phyloP scores from a whole-genome alignment of 305 asterid species.

The Solanum hybrid region DNA sequence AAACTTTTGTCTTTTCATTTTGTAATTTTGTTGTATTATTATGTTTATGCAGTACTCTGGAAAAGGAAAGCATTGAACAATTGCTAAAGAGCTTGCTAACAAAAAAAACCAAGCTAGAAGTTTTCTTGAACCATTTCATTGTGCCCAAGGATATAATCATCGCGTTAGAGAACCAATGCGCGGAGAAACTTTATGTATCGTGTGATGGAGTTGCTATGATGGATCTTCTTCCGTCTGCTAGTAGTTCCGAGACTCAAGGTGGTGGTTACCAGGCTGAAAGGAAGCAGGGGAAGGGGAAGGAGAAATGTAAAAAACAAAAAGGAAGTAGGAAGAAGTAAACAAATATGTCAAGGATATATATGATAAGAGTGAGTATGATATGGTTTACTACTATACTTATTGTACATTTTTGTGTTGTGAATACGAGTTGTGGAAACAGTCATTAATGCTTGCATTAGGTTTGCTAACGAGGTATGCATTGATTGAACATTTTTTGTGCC shows the following conservation, averaged over 20 bases:
- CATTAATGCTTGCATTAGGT: background rate
- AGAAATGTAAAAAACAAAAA: background rate
- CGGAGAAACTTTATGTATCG: background rate
- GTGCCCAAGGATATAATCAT: background rate
- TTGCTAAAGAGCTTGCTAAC: background rate
- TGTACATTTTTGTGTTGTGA: background rate
- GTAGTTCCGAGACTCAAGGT: background rate
- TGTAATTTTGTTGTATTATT: background rate
- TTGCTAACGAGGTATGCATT: background rate
- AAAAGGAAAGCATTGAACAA: background rate
- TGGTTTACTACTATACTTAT: background rate
- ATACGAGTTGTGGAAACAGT: rapidly evolving
- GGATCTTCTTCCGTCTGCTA: background rate
- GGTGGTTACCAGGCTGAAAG: background rate
- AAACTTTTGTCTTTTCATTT: background rate
- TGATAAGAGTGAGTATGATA: background rate
- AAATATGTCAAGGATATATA: background rate
- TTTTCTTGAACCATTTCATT: background rate
- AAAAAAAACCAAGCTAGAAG: background rate
- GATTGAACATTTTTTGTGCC: background rate
- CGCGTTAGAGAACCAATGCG: background rate
- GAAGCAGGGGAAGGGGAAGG: background rate
- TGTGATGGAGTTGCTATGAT: background rate
- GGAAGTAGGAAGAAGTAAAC: background rate
- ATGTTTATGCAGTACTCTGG: background rate